These are phyloP conservation scores for Phaeosphaeria sp. DNA, from an alignment of 2,329 filamentous ascomycete genomes.

Conservation along the genomic window DNA sequence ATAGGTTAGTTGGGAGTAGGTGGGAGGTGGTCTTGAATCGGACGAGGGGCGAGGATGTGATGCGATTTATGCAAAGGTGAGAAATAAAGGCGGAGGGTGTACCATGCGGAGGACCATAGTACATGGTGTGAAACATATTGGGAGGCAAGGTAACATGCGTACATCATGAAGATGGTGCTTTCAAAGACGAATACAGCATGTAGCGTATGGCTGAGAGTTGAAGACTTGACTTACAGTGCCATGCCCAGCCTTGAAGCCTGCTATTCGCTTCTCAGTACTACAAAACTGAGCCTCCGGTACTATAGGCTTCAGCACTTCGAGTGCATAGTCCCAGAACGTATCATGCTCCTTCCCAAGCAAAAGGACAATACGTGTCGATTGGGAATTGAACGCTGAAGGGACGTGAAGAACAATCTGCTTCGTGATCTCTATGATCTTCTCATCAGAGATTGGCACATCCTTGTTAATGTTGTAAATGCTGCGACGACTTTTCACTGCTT, in stretches of 20 bases:
- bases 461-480: constrained; percentile 72
- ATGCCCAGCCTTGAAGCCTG: constrained; percentile 72
- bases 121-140: no score
- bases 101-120: no score
- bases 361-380: constrained; percentile 79
- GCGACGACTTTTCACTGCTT: constrained; percentile 72
- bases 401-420: constrained; percentile 67
- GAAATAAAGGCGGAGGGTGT: no score
- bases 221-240: constrained; percentile 67
- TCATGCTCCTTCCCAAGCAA: constrained; percentile 84
- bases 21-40: no score
- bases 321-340: constrained; percentile 81
- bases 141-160: no score
- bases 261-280: constrained; percentile 57
- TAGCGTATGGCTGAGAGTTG: no score
- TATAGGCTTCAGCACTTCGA: constrained; percentile 69
- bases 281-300: constrained; percentile 71
- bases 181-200: no score
- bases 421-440: constrained; percentile 69
- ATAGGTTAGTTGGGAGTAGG: constrained; percentile 8
- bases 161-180: no score
- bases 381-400: constrained; percentile 87
- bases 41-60: no score
- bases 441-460: constrained; percentile 63
- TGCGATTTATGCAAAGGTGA: no score